Conservation (phyloP, 192 early-diverging fungal genomes). For the Coemansia sp. region DNA sequence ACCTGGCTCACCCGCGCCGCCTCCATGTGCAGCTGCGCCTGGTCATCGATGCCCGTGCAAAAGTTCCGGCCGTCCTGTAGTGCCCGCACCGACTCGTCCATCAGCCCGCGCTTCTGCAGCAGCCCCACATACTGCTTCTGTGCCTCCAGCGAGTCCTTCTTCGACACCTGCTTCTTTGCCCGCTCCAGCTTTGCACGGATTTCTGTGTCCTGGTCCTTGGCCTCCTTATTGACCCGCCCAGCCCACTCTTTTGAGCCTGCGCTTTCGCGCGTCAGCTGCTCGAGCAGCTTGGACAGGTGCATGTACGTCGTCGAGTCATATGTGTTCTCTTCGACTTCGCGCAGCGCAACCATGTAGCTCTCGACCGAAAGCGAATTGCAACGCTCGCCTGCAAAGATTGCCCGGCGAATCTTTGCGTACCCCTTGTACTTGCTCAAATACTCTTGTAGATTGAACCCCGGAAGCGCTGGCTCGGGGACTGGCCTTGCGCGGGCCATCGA, state of each 20-base stretch:
- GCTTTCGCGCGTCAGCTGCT: constrained; percentile 7
- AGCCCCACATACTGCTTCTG: constrained; percentile 12
- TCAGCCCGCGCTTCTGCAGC: constrained; percentile 11
- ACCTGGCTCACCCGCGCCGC: constrained; percentile 19
- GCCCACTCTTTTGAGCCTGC: constrained; percentile 5
- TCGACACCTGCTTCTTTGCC: constrained; percentile 18
- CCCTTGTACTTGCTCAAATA: constrained; percentile 38
- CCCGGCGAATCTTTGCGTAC: constrained; percentile 20
- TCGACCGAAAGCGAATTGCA: constrained; percentile 14
- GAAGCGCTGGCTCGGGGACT: constrained; percentile 13
- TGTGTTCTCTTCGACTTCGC: constrained; percentile 23
- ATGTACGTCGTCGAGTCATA: constrained; percentile 6
- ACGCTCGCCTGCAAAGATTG: constrained; percentile 20
- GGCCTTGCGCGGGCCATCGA: background rate
- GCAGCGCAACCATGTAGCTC: constrained; percentile 21
- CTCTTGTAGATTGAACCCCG: constrained; percentile 14
- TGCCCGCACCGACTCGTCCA: constrained; percentile 21
- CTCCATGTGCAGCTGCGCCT: constrained; percentile 21
- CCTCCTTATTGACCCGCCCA: constrained; percentile 1
- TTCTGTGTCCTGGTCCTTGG: constrained; percentile 11
- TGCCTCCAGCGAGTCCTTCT: constrained; percentile 18
- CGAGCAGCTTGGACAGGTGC: constrained; percentile 15
- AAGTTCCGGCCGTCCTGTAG: constrained; percentile 30
- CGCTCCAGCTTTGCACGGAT: constrained; percentile 10
- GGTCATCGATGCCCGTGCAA: constrained; percentile 18